A percentile compares a stretch with the other conserved stretches of the same genome.
Evolutionary conservation across 164 flowering plant species (phyloP).

Genomic region (Buxus sempervirens): DNA sequence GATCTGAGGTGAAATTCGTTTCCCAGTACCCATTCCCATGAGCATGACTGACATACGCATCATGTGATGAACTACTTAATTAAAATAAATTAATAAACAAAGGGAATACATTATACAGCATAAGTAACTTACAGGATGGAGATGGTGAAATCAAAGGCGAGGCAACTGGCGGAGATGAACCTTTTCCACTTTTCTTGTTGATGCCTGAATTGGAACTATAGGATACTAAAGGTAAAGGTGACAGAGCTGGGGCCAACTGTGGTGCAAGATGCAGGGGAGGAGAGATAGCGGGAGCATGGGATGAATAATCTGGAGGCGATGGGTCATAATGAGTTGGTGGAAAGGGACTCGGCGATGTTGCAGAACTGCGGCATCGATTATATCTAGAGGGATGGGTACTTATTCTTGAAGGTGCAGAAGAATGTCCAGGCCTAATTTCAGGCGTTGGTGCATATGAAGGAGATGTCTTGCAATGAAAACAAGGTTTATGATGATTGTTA

Average conservation of each 20-base stretch:
- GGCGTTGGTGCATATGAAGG: conserved; percentile 23
- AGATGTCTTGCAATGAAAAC: conserved; percentile 18
- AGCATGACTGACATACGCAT: no score
- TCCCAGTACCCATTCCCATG: no score
- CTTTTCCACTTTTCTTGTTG: conserved; percentile 14
- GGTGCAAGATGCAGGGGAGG: conserved; percentile 19
- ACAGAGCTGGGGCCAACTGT: conserved; percentile 21
- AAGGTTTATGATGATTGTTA: conserved; percentile 12
- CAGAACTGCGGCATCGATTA: conserved; percentile 20
- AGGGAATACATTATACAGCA: neutral
- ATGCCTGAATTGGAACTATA: conserved; percentile 26
- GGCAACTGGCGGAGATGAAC: conserved; percentile 26
- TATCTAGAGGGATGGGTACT: conserved; percentile 22
- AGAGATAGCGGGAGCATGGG: conserved; percentile 12
- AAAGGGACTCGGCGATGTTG: conserved; percentile 27
- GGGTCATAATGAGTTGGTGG: conserved; percentile 26
- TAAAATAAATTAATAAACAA: no score
- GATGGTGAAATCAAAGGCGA: conserved; percentile 26
- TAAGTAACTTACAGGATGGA: conserved; percentile 41
- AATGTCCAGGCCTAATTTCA: conserved; percentile 8
- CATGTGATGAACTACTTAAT: no score
- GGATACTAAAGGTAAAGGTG: conserved; percentile 35
- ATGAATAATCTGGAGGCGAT: conserved; percentile 18
- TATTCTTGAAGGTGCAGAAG: conserved; percentile 33
- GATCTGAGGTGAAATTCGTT: no score